phyloP scores from a whole-genome alignment of 2,329 filamentous ascomycete species.

The Helminthosporium solani region DNA sequence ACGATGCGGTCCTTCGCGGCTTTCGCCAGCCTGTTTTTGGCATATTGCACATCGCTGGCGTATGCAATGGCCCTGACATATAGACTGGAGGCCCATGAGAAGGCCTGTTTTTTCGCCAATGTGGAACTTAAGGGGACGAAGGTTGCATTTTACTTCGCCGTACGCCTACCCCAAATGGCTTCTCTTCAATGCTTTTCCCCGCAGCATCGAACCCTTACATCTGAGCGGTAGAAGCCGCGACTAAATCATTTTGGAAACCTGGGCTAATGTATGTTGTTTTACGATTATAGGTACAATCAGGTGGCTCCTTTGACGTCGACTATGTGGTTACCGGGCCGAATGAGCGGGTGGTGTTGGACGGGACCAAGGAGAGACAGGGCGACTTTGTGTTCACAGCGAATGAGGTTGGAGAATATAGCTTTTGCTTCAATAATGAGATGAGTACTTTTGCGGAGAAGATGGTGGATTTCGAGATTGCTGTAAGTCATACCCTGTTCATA shows the following conservation, averaged over 20 bases:
- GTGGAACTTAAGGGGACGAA: conserved; percentile 80
- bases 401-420: conserved; percentile 83
- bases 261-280: conserved; percentile 1
- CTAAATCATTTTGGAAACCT: neutral
- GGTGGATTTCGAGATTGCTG: conserved; percentile 96
- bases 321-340: conserved; percentile 83
- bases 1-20: conserved; percentile 40
- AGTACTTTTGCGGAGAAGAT: conserved; percentile 96
- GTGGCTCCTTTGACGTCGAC: conserved; percentile 95
- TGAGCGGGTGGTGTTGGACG: conserved; percentile 78
- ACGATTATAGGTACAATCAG: conserved; percentile 79
- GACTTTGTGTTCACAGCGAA: conserved; percentile 98
- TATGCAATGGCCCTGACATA: conserved; percentile 93
- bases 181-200: neutral
- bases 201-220: no score
- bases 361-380: conserved; percentile 88
- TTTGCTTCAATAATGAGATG: conserved; percentile 99
- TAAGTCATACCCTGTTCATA: conserved; percentile 47
- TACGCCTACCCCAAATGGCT: conserved; percentile 49
- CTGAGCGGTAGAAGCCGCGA: no score
- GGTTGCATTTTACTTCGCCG: conserved; percentile 98
- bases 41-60: conserved; percentile 68
- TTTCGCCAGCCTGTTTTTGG: conserved; percentile 56
- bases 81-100: conserved; percentile 85
- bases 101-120: conserved; percentile 88